phyloP scores from a whole-genome alignment of 352 stramenopile species.

The Globisporangium emineosum region DNA sequence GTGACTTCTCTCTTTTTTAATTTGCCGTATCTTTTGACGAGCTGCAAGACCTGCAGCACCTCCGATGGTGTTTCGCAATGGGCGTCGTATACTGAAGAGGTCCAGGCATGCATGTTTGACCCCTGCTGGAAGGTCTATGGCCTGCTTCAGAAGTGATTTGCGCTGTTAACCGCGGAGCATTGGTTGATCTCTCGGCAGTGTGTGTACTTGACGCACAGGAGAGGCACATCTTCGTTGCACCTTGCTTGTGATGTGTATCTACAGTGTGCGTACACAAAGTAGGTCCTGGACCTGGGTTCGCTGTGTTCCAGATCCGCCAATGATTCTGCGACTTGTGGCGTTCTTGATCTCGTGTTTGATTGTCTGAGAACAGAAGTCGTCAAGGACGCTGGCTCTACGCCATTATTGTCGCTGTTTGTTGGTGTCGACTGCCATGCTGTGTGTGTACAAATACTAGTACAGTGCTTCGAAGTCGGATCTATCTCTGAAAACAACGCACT shows the following conservation, averaged over 20 bases:
- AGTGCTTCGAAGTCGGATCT: not conserved
- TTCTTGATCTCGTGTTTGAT: not conserved
- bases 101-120: too few relatives aligned
- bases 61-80: not conserved
- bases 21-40: not conserved
- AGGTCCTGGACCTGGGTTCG: not conserved
- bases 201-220: not conserved
- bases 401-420: not conserved
- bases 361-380: not conserved
- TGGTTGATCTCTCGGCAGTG: not conserved
- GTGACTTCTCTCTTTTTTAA: not conserved
- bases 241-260: not conserved
- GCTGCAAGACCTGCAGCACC: not conserved
- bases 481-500: not conserved
- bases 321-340: not conserved
- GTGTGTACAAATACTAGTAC: too few relatives aligned
- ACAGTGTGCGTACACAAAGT: too few relatives aligned
- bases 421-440: too few relatives aligned
- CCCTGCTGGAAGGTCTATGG: too few relatives aligned
- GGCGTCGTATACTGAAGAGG: too few relatives aligned
- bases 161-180: not conserved
- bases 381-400: not conserved
- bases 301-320: not conserved
- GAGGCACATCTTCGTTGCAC: not conserved
- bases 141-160: too few relatives aligned